Conservation (phyloP, 805 yeast genomes). For the Saturnispora sanitii region DNA sequence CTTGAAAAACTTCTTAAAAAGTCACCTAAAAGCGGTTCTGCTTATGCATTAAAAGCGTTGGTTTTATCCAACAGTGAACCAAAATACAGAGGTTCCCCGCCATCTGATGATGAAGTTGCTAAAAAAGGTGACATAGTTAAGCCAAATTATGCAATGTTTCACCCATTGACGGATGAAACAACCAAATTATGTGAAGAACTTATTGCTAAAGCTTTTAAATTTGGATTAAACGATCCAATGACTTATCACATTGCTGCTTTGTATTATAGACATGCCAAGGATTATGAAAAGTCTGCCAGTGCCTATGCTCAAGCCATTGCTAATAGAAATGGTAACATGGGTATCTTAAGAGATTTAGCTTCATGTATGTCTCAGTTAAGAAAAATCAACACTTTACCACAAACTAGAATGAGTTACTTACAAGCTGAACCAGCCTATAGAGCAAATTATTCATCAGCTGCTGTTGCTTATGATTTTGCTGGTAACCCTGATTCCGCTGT, state of each 20-base stretch:
- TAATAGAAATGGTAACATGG: constrained; percentile 69
- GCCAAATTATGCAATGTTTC: constrained; percentile 23
- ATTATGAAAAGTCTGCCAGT: constrained; percentile 67
- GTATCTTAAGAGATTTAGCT: constrained; percentile 74
- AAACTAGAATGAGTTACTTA: constrained; percentile 57
- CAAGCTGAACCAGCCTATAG: constrained; percentile 72
- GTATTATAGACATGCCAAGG: constrained; percentile 58
- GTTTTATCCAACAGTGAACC: constrained; percentile 21
- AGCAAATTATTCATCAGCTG: constrained; percentile 84
- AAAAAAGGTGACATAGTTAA: constrained; percentile 5
- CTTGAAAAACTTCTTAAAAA: constrained; percentile 72
- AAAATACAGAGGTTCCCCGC: constrained; percentile 3
- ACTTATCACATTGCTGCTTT: constrained; percentile 83
- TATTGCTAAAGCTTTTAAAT: constrained; percentile 50
- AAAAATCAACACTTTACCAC: constrained; percentile 53
- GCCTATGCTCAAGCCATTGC: constrained; percentile 68
- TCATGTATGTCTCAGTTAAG: constrained; percentile 72
- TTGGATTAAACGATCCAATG: constrained; percentile 53
- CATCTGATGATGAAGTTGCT: constrained; percentile 8
- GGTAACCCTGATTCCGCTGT: constrained; percentile 61
- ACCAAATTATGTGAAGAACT: constrained; percentile 53
- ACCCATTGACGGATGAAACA: constrained; percentile 39
- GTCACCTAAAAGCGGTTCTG: constrained; percentile 65
- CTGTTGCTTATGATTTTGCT: constrained; percentile 74
- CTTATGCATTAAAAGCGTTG: constrained; percentile 79